Evolutionary conservation across 306 rosid genomes (phyloP).

Genomic region (Fragaria nilgerrensis): DNA sequence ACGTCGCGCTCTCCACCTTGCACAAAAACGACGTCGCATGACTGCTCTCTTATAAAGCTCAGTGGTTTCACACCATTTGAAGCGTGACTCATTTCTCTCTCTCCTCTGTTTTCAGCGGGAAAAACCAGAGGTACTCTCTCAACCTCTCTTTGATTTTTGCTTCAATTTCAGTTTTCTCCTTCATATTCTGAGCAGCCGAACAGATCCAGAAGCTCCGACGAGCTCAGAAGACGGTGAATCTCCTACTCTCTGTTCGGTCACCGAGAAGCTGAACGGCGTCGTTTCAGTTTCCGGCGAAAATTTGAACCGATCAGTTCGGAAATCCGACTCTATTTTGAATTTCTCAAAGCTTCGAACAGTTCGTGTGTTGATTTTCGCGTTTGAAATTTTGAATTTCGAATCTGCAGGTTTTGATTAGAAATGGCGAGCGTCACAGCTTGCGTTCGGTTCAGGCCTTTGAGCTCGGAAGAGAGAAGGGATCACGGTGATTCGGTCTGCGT

Average conservation of each 20-base stretch:
- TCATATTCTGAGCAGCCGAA: conserved; percentile 1
- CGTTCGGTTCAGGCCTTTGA: conserved; percentile 73
- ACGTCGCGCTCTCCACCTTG: no score
- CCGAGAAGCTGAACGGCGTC: neutral
- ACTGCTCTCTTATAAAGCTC: no score
- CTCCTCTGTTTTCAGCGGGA: conserved; percentile 6
- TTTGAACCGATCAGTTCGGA: neutral
- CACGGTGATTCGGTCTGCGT: conserved; percentile 48
- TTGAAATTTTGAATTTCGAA: neutral
- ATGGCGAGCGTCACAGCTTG: conserved; percentile 65
- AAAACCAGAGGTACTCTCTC: conserved; percentile 7
- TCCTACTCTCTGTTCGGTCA: neutral
- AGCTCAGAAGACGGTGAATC: neutral
- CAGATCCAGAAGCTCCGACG: neutral
- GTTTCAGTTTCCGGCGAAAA: neutral
- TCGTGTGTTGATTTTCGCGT: neutral
- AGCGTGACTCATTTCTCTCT: neutral
- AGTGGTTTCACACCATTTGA: no score
- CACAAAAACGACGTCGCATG: no score
- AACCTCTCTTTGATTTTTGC: neutral
- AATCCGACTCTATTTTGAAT: neutral
- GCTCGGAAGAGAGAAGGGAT: conserved; percentile 56
- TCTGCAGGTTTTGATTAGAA: neutral
- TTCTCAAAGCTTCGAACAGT: neutral
- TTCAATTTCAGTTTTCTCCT: neutral